Percentiles rank a stretch among this genome's conserved stretches.
These are phyloP conservation scores for Circinella minor DNA, from an alignment of 371 early-diverging fungal genomes.

Conservation along the genomic window DNA sequence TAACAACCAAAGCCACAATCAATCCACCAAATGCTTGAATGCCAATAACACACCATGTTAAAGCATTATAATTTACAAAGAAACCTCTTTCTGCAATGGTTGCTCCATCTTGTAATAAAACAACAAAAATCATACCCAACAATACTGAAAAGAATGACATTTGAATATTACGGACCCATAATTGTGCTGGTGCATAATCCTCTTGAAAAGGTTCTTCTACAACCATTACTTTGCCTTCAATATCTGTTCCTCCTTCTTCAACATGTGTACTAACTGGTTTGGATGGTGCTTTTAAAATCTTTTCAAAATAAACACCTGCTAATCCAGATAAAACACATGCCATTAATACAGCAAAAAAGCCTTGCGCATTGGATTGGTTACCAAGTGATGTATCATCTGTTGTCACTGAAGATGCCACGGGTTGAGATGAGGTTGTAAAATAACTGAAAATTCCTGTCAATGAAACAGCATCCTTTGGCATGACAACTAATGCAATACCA, in stretches of 20 bases:
- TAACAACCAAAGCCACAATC: constrained; percentile 93
- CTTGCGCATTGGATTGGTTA: constrained; percentile 47
- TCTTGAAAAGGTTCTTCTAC: constrained; percentile 11
- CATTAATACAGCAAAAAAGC: constrained; percentile 68
- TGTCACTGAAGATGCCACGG: not conserved
- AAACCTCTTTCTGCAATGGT: constrained; percentile 79
- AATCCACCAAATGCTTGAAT: constrained; percentile 93
- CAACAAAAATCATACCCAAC: constrained; percentile 69
- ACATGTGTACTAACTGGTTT: constrained; percentile 5
- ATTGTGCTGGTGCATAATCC: constrained; percentile 45
- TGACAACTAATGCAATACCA: constrained; percentile 84
- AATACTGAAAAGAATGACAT: constrained; percentile 77
- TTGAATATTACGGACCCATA: constrained; percentile 93
- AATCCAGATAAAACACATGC: constrained; percentile 93
- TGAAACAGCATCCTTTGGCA: constrained; percentile 36
- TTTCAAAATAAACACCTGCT: constrained; percentile 97
- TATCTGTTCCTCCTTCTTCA: constrained; percentile 17
- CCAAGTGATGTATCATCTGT: constrained; percentile 21
- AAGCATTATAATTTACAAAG: constrained; percentile 83
- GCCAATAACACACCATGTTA: constrained; percentile 81
- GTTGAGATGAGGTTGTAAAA: not conserved
- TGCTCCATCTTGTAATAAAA: constrained; percentile 77
- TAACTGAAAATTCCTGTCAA: constrained; percentile 10
- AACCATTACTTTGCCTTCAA: constrained; percentile 11
- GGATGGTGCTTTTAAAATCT: constrained; percentile 77